A percentile compares a stretch with the other conserved stretches of the same genome.
phyloP scores from a whole-genome alignment of 768 basidiomycete species.

The Suillus plorans region DNA sequence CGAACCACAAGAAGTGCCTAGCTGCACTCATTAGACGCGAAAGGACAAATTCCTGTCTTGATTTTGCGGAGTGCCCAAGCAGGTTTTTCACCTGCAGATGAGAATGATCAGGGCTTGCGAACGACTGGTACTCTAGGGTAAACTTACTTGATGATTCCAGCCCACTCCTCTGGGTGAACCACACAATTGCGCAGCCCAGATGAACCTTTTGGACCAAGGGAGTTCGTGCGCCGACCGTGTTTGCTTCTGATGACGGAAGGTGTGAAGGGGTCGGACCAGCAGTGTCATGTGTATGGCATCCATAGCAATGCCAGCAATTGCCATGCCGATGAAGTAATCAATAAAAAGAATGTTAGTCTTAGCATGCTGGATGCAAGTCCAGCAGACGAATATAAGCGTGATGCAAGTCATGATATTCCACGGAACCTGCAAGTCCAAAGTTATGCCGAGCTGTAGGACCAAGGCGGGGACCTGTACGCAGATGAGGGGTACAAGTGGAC shows the following conservation, averaged over 20 bases:
- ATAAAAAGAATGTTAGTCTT: background rate
- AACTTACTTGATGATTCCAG: constrained; percentile 32
- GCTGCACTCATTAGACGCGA: constrained; percentile 14
- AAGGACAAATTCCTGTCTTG: constrained; percentile 24
- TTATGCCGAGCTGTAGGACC: background rate
- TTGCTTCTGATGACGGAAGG: constrained; percentile 20
- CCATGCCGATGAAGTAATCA: constrained; percentile 9
- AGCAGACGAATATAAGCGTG: background rate
- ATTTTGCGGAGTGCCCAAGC: constrained; percentile 11
- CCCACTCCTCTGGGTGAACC: constrained; percentile 35
- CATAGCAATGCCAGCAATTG: constrained; percentile 22
- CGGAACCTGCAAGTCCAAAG: background rate
- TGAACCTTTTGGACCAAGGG: constrained; percentile 20
- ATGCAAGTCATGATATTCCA: background rate
- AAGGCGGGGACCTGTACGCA: background rate
- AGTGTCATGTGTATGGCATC: constrained; percentile 29
- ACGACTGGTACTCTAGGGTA: constrained; percentile 16
- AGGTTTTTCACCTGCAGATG: constrained; percentile 4
- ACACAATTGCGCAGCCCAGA: constrained; percentile 33
- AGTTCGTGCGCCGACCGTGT: constrained; percentile 7
- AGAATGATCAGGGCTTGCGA: background rate
- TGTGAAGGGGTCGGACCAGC: constrained; percentile 26
- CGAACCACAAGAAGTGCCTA: constrained; percentile 14
- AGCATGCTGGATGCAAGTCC: background rate
- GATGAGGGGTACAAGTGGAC: background rate